Evolutionary conservation across 2,329 filamentous ascomycete genomes (phyloP), one percentile per base, ranked within the genome.

Genomic region (Aspergillus jensenii): DNA sequence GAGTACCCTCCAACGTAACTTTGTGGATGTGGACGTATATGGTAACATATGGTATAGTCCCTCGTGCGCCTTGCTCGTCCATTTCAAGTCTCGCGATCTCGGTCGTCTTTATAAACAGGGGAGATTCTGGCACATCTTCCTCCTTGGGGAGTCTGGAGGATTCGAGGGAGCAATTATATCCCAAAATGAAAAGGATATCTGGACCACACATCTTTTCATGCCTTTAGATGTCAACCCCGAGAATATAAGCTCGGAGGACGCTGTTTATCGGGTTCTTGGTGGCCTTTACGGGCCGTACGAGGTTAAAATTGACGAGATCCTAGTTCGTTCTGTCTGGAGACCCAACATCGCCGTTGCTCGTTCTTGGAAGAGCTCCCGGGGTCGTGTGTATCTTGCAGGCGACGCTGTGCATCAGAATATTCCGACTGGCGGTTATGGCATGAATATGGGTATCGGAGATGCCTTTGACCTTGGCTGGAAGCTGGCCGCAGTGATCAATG

Each of bases 401-500:
- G 72, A 75, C 58, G 39, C 61, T 31, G 58, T 55, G 6, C 74
- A 77, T 56, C 64, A 68, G 35, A 71, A 70, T 31, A 64, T 68
- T 21, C 71, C 74, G 0, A 64, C 63, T 2, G 74, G 75, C 3
- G 76, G 73, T 0, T 73, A 76, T 46, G 76, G 75, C 6, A 71
- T 76, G 66, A 77, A 77, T 54, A 74, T 59, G 2, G 74, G 68
- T 1, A 61, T 78, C 2, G 67, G 62, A 4, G 75, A 78, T 59
- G 69, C 66, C 7, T 66, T 72, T 45, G 69, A 75, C 53, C 59
- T 78, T 3, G 70, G 66, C 21, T 77, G 74, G 74, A 71, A 69
- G 31, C 58, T 75, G 1, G 66, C 66, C 5, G 67, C 55, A 62
- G 15, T 40, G 4, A 15, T 55, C 2, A 31, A 33, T 3, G 67